These are phyloP conservation scores for Metarhizium sp. DNA, from an alignment of 2,329 filamentous ascomycete genomes.

Conservation along the genomic window DNA sequence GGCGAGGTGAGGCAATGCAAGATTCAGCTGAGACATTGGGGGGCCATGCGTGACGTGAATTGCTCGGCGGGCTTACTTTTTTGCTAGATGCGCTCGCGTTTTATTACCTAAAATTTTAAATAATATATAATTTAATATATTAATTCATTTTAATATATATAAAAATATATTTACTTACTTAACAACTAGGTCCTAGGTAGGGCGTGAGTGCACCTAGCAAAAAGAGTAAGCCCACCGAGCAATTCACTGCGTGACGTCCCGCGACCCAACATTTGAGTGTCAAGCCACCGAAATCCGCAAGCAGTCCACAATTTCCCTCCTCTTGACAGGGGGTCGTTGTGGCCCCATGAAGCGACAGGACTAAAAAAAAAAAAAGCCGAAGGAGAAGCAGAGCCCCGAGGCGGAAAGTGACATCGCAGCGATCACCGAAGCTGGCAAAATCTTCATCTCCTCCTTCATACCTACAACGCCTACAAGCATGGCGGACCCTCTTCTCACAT, in stretches of 20 bases:
- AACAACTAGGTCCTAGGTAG: too few relatives aligned
- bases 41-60: not conserved
- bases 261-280: not conserved
- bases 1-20: not conserved
- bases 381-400: not conserved
- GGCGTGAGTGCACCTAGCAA: too few relatives aligned
- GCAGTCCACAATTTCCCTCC: too few relatives aligned
- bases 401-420: not conserved
- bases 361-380: not conserved
- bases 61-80: too few relatives aligned
- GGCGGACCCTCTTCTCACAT: conserved; percentile 49
- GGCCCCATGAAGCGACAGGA: not conserved
- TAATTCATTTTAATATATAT: too few relatives aligned
- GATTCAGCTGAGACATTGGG: not conserved
- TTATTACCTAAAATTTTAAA: too few relatives aligned
- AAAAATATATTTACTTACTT: too few relatives aligned
- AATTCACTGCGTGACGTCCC: not conserved
- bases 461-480: conserved; percentile 23
- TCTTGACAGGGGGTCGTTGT: too few relatives aligned
- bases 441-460: not conserved
- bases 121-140: too few relatives aligned
- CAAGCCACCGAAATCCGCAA: too few relatives aligned
- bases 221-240: not conserved
- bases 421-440: not conserved
- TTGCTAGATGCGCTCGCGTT: too few relatives aligned